Evolutionary conservation across 495 filamentous ascomycete genomes (phyloP).

Genomic region (Podospora tetraspora): DNA sequence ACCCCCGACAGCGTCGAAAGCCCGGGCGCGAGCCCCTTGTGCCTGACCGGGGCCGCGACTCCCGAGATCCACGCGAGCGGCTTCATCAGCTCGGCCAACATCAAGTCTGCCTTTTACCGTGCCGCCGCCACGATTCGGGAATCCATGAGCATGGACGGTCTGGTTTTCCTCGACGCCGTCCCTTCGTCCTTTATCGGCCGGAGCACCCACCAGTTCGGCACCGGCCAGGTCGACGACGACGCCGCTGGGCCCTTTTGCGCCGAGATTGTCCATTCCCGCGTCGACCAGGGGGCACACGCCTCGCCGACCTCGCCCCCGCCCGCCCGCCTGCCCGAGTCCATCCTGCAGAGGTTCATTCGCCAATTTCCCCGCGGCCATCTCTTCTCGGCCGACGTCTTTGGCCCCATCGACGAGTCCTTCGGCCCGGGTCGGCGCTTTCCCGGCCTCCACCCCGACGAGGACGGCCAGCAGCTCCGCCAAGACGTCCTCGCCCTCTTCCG

Average conservation of each 20-base stretch:
- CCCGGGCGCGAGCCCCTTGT: neutral
- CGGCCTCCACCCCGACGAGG: neutral
- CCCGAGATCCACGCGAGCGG: slow-evolving; percentile 19
- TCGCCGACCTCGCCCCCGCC: slow-evolving; percentile 13
- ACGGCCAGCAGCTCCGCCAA: slow-evolving; percentile 3
- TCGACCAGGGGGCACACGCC: slow-evolving; percentile 8
- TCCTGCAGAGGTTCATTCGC: slow-evolving; percentile 34
- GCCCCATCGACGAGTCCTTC: slow-evolving; percentile 31
- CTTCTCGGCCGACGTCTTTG: slow-evolving; percentile 38
- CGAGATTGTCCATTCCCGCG: slow-evolving; percentile 20
- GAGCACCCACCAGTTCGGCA: slow-evolving; percentile 6
- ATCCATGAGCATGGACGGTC: slow-evolving; percentile 46
- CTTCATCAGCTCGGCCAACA: slow-evolving; percentile 30
- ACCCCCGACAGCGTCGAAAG: neutral
- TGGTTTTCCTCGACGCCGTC: slow-evolving; percentile 44
- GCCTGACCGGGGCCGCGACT: neutral
- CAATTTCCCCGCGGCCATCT: slow-evolving; percentile 37
- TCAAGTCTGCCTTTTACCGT: slow-evolving; percentile 36
- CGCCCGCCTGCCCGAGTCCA: slow-evolving; percentile 29
- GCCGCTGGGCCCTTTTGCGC: slow-evolving; percentile 20
- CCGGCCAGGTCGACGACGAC: neutral
- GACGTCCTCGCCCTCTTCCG: slow-evolving; percentile 25
- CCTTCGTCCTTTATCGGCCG: slow-evolving; percentile 28
- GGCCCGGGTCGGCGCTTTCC: slow-evolving; percentile 15
- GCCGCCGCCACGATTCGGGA: slow-evolving; percentile 44